phyloP scores from a whole-genome alignment of 192 early-diverging fungal genomes.

The Cladochytrium replicatum region DNA sequence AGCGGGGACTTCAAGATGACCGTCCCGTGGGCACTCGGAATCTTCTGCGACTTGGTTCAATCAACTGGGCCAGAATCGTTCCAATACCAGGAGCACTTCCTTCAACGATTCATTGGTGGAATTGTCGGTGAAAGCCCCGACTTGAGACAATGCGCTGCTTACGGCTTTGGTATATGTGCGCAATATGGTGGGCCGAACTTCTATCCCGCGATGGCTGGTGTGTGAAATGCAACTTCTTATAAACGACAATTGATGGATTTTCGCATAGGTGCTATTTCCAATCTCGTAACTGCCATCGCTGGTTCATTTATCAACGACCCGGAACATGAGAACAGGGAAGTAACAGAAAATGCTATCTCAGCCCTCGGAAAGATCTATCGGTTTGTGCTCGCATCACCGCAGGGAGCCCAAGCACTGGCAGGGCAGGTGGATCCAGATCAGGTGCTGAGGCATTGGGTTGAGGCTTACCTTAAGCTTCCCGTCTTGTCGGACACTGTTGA shows the following conservation, averaged over 20 bases:
- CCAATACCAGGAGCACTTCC: slow-evolving; percentile 56
- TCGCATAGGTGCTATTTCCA: too few relatives aligned
- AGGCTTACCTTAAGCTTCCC: slow-evolving; percentile 48
- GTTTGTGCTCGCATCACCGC: slow-evolving; percentile 5
- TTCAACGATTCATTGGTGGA: slow-evolving; percentile 47
- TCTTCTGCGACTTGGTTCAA: slow-evolving; percentile 88
- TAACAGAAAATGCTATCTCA: slow-evolving; percentile 89
- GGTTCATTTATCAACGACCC: slow-evolving; percentile 57
- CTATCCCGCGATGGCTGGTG: slow-evolving; percentile 58
- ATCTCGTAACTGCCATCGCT: slow-evolving; percentile 71
- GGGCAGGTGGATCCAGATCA: slow-evolving; percentile 19
- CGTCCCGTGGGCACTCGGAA: slow-evolving; percentile 89
- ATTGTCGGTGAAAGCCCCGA: slow-evolving; percentile 53
- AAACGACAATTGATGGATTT: too few relatives aligned
- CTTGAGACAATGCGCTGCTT: slow-evolving; percentile 88
- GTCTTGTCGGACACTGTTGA: slow-evolving; percentile 84
- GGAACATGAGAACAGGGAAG: slow-evolving; percentile 63
- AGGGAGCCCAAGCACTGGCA: slow-evolving; percentile 4
- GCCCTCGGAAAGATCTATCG: slow-evolving; percentile 75
- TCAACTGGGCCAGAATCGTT: slow-evolving; percentile 67
- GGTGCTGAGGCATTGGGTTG: slow-evolving; percentile 59
- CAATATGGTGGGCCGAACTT: slow-evolving; percentile 80
- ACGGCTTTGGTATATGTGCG: slow-evolving; percentile 87
- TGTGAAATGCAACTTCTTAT: slow-evolving; percentile 22
- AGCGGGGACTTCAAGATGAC: too few relatives aligned